phyloP scores from a whole-genome alignment of 352 stramenopile genomes.

The Phytophthora podocarpi region DNA sequence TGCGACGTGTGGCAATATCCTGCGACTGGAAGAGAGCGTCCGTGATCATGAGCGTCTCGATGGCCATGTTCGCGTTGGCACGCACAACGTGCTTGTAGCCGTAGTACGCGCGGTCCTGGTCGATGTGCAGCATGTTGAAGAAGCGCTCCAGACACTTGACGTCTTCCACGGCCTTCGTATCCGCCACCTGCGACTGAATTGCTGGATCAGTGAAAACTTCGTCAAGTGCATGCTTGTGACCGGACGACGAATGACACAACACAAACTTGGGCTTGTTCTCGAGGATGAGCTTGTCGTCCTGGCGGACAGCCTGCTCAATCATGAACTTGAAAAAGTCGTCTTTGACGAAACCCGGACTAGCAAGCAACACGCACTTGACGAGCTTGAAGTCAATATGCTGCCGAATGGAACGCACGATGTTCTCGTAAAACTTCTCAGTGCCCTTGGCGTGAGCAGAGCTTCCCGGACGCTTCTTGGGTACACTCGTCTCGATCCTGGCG shows the following conservation, averaged over 20 bases:
- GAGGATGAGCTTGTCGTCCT: conserved; percentile 94
- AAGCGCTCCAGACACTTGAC: conserved; percentile 94
- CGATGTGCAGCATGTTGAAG: conserved; percentile 95
- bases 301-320: conserved; percentile 88
- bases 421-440: conserved; percentile 96
- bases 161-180: conserved; percentile 95
- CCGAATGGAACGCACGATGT: conserved; percentile 95
- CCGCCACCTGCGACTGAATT: conserved; percentile 92
- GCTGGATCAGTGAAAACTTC: conserved; percentile 95
- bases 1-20: conserved; percentile 88
- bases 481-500: conserved; percentile 95
- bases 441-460: conserved; percentile 94
- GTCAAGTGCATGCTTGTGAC: conserved; percentile 98
- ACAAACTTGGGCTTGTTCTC: conserved; percentile 98
- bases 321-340: conserved; percentile 98
- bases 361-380: conserved; percentile 96
- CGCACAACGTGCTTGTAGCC: conserved; percentile 93
- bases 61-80: conserved; percentile 92
- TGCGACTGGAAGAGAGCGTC: conserved; percentile 95
- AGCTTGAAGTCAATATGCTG: conserved; percentile 97
- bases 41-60: conserved; percentile 96
- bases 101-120: conserved; percentile 98
- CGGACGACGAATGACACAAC: conserved; percentile 93
- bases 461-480: conserved; percentile 97
- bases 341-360: conserved; percentile 96